Evolutionary conservation across 2,329 filamentous ascomycete genomes (phyloP), one percentile per base, ranked within the genome.

Genomic region (Blastomyces percursus): DNA sequence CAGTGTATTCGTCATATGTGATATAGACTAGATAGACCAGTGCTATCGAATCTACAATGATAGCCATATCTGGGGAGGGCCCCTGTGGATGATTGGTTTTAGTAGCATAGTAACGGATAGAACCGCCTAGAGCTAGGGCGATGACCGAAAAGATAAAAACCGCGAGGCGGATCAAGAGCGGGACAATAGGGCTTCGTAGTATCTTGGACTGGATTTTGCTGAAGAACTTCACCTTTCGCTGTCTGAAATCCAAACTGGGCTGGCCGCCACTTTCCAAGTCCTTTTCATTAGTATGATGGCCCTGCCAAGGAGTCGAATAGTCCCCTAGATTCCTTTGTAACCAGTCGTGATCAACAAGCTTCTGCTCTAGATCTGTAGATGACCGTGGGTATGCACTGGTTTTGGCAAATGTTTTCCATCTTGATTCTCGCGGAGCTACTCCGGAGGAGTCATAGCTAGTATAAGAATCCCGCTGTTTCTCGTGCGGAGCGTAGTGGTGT

Each of bases 1-100:
- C 90, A 5, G 90, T 94, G 76, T 96, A 97, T 77, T 99, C 94
- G 72, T 99, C 94, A 78, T 87, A 96, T 30, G 92, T 95, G 78
- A 97, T 94, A 77, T 96, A 97, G 58, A 89, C 78, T 62, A 95
- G 88, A 76, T 97, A 99, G 2, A 93, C 85, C 63, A 97, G 82
- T 2, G 94, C 93, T 16, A 97, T 82, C 7, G 88, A 86, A 75
- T 97, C 93, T 48, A 99, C 89, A 44, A 90, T 84, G 61, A 97
- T 87, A 38, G 93, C 93, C 78, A 97, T 91, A 64, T 91, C 84
- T 8, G 91, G 89, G 60, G 94, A 95, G 48, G 88, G 85, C 38
- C 84, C 85, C 72, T 90, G 86, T 1, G 80, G 76, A 38, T 77
- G 73, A 71, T 74, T 63, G 70, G 77, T 68, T 68, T 75, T 68